Base-by-base conservation (phyloP, 192 early-diverging fungal species). In the Gaertneriomyces sp. region DNA sequence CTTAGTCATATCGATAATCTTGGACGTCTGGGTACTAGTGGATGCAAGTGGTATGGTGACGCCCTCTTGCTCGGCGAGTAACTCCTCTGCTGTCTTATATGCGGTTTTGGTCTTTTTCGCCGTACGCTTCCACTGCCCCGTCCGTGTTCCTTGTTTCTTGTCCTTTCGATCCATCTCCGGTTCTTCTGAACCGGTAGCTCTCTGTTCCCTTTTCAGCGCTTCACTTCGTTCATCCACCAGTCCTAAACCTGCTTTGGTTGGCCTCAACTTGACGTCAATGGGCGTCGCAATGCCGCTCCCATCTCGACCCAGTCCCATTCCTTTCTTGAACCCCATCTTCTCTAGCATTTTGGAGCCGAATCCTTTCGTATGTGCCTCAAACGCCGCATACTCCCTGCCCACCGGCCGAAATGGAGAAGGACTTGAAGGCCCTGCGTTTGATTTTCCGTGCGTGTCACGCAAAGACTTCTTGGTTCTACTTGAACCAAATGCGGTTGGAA, bases 281-380 rank as follows among this genome's bases (percentile, higher is more conserved):
- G 96, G 96, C 53, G 93, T 89, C 4, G 92, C 80, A 17, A 95
- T 95, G 62, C 96, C 96, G 47, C 78, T 75, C 5, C 93, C 91
- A 6, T 88, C 86, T 50, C 79, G 79, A 1, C 96, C 96, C n/a
- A 98, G 76, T 63, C 95, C 94, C 76, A 91, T 79, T 12, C 96
- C 96, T 20, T 76, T 77, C 65, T 82, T 82, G 84, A 90, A 98
- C 41, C 95, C 95, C 90, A 94, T 93, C 64, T 90, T 92, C 54
- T 87, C 75, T 81, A 98, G 79, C 85, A 95, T 87, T 42, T 85
- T 86, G 70, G 87, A 76, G 47, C 90, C 92, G 62, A 91, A 80
- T 7, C 93, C 91, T 42, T 81, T 88, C 5, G 85, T 83, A 53
- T 86, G 80, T 39, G 81, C 84, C 16, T 88, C 88, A 68, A 94